A percentile compares a stretch with the other conserved stretches of the same genome.
Conservation (phyloP, 108 stramenopile genomes). For the Tribonema minus region DNA sequence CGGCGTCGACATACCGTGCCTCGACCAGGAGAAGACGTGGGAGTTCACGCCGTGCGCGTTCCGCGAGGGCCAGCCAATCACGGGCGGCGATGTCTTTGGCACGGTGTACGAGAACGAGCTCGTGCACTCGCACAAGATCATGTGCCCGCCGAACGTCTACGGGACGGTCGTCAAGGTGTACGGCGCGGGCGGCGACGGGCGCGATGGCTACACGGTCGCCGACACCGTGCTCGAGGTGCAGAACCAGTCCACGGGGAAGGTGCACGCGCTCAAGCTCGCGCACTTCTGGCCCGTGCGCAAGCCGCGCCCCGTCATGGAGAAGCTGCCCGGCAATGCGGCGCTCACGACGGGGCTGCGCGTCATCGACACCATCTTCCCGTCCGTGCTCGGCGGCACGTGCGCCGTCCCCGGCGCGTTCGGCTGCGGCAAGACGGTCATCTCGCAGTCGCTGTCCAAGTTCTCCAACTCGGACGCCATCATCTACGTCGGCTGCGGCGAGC, state of each 20-base stretch:
- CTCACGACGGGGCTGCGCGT: conserved; percentile 98
- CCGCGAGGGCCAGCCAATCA: conserved; percentile 74
- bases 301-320: conserved; percentile 92
- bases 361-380: conserved; percentile 94
- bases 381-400: conserved; percentile 96
- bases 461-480: conserved; percentile 91
- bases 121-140: conserved; percentile 90
- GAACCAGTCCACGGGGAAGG: conserved; percentile 30
- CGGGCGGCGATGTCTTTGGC: conserved; percentile 79
- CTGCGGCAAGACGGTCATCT: conserved; percentile 99
- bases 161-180: conserved; percentile 91
- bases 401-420: conserved; percentile 99
- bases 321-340: conserved; percentile 92
- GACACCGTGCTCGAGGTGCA: conserved; percentile 95
- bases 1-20: conserved; percentile 90
- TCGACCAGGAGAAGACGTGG: conserved; percentile 83
- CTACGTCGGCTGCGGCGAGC: conserved; percentile 86
- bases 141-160: conserved; percentile 95
- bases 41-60: conserved; percentile 80
- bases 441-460: conserved; percentile 97
- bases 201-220: conserved; percentile 81
- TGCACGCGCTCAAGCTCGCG: conserved; percentile 69
- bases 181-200: conserved; percentile 85
- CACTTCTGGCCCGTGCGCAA: conserved; percentile 99
- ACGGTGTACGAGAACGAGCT: conserved; percentile 96